Evolutionary conservation across 2,329 filamentous ascomycete species (phyloP), one percentile per base, ranked within the genome.

Genomic region (Daldinia sp.): DNA sequence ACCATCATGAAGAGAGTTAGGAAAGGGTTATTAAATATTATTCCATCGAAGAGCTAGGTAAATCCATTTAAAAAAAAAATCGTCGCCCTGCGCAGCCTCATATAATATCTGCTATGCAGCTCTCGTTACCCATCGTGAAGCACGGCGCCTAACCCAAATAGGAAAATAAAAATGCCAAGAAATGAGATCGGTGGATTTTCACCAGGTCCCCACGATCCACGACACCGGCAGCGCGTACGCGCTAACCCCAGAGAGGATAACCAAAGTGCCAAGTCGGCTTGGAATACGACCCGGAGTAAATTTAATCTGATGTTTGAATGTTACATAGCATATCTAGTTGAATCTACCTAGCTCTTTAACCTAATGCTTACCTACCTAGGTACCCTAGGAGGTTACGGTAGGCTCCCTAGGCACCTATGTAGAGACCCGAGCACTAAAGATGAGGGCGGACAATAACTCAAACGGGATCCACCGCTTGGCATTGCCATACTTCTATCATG

Each of bases 131-230:
- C 57, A 18, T 58, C 53, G 37, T 13, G 33, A 23, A 39, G 18
- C 44, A 42, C 15, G 44, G n/a, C 46, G 53, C 61, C 53, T 51
- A 59, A 53, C 61, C 61, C 35, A 37, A 64, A 42, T 64, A 64
- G 39, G 61, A 64, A 23, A 64, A 64, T 59, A 64, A 37, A 64
- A 54, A 61, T 61, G 59, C 59, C 59, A 61, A 61, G 59, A 61
- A 26, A 46, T 28, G 23, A 30, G 30, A 50, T 50, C 48, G 35
- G 37, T 60, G 13, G 46, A 60, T 53, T 30, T 54, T 10, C 18
- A 12, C 28, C 15, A 37, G 30, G 10, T 18, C 51, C 5, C 18
- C 33, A 39, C 10, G 23, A 35, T 23, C 20, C 20, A 23, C 20
- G 20, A 23, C 20, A 23, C 20, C 7, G 10, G 51, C 33, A 15